Evolutionary conservation across 768 basidiomycete species (phyloP).

Genomic region (Russula compacta): DNA sequence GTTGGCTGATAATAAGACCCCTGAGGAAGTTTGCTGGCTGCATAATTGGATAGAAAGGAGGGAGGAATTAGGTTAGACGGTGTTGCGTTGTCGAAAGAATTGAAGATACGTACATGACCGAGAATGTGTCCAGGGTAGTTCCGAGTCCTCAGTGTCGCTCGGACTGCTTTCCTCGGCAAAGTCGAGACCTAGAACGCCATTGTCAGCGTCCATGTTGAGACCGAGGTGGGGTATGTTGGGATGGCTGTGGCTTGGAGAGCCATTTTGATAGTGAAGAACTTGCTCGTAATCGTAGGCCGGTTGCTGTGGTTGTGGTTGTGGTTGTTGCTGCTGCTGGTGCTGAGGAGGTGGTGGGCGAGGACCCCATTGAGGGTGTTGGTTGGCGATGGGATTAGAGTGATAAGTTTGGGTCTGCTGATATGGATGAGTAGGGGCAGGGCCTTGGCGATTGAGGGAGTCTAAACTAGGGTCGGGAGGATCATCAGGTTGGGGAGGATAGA

Average conservation of each 20-base stretch:
- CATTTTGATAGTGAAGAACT: constrained; percentile 22
- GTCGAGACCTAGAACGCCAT: constrained; percentile 50
- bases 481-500: constrained; percentile 39
- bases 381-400: constrained; percentile 34
- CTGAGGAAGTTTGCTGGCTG: constrained; percentile 4
- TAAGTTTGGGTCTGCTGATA: constrained; percentile 77
- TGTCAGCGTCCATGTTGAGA: constrained; percentile 43
- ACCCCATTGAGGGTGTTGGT: constrained; percentile 20
- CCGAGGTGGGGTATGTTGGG: constrained; percentile 32
- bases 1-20: constrained; percentile 11
- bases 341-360: constrained; percentile 23
- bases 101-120: constrained; percentile 15
- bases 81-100: background rate
- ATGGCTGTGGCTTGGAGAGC: constrained; percentile 21
- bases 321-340: constrained; percentile 24
- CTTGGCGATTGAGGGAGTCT: constrained; percentile 38
- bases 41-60: background rate
- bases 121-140: constrained; percentile 44
- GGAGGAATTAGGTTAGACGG: background rate
- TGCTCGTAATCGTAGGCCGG: constrained; percentile 20
- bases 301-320: constrained; percentile 16
- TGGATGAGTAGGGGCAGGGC: constrained; percentile 68
- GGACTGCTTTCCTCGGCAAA: constrained; percentile 34
- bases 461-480: constrained; percentile 40
- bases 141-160: constrained; percentile 42